Base-by-base conservation (phyloP, 257 asterid species). In the Thymus mandschuricus region DNA sequence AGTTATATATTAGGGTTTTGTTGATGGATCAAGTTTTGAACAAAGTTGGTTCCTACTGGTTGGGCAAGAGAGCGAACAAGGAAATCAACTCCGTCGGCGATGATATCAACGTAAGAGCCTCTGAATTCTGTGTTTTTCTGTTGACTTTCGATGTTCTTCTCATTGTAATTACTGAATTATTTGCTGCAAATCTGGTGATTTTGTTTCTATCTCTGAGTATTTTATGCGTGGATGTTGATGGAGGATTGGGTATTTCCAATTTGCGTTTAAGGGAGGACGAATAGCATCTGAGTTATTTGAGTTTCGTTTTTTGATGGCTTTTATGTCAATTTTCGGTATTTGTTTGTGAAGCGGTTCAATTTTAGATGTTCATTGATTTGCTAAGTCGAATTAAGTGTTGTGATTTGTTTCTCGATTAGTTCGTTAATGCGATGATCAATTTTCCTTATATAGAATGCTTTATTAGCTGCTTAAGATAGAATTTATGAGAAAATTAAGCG, bases 11-110 rank as follows among this genome's bases (percentile, higher is more conserved):
- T 31, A 35, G 73, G 44, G 60, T 38, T 68, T 45, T 31, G 59
- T 51, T 10, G 28, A 92, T 92, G 97, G 97, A 92, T 92, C 91
- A 84, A 74, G 69, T 92, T 55, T 27, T 92, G 79, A 89, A 81
- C 88, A 86, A 87, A 81, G 95, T 88, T 44, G 97, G 97, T 48
- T 84, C 96, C 0, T 89, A 89, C 74, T 87, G 92, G 96, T 12
- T 92, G 45, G 95, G 96, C 68, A 76, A 92, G 63, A 87, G 52
- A 64, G 97, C 97, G 70, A 86, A 75, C 80, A 89, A 81, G 83
- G 95, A 92, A 79, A 10, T 92, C 57, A 71, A 67, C 78, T 86
- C 96, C 27, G 97, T 92, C 60, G 89, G 90, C 44, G 86, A 92
- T 50, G 97, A 92, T 75, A 72, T 92, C 78, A 86, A 81, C 61